Evolutionary conservation across 208 protist genomes (phyloP).

Genomic region (Leishmania guyanensis): DNA sequence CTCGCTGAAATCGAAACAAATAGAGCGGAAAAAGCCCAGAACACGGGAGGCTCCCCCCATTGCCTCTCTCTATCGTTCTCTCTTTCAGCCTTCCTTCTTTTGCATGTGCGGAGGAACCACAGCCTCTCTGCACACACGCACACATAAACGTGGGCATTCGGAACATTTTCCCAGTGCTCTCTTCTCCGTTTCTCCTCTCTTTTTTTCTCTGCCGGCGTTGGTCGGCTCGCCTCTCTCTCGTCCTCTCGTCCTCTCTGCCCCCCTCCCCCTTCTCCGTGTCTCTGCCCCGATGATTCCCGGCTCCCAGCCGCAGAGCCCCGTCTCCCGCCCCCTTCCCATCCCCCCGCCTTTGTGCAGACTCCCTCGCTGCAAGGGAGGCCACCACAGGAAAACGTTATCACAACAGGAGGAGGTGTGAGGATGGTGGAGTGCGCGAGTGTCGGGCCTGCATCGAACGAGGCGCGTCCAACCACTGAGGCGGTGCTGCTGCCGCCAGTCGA

Average conservation of each 20-base stretch:
- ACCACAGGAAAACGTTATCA: no score
- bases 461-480: background rate
- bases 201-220: background rate
- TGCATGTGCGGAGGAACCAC: background rate
- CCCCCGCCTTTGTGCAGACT: no score
- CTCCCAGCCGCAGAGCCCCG: background rate
- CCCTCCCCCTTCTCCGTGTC: background rate
- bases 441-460: background rate
- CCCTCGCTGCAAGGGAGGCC: no score
- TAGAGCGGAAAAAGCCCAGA: no score
- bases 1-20: background rate
- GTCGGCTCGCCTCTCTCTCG: background rate
- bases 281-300: no score
- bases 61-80: no score
- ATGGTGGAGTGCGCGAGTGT: background rate
- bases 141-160: background rate
- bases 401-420: no score
- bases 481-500: background rate
- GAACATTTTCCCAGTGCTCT: background rate
- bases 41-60: no score
- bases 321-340: background rate
- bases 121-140: no score
- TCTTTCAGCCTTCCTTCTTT: no score
- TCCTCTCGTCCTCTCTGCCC: background rate
- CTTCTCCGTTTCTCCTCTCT: background rate